Evolutionary conservation across 192 early-diverging fungal species (phyloP), one percentile per base, ranked within the genome.

Genomic region (Obelidium mucronatum): DNA sequence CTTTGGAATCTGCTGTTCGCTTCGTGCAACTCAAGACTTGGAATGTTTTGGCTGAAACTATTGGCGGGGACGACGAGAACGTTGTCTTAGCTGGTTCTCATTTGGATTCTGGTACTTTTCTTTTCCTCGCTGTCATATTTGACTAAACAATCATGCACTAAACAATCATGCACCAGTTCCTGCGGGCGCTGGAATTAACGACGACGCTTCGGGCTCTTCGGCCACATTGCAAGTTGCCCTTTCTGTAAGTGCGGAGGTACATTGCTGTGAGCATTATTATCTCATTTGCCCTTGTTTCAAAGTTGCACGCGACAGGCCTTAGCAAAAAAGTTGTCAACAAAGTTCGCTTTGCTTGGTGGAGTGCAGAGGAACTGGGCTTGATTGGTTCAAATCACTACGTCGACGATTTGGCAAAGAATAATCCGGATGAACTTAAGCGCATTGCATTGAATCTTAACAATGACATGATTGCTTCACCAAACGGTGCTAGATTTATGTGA

Each of bases 141-240:
- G 13, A 17, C 24, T 40, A 39, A 2, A 13, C 42, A 22, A 52
- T 2, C 19, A n/a, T n/a, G 17, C n/a, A 51, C 2, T 67, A n/a
- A 17, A 15, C 35, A 77, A 73, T 34, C n/a, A n/a, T n/a, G n/a
- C n/a, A n/a, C n/a, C n/a, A n/a, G 84, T 85, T 17, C 78, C 81
- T 26, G 78, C 64, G 1, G 84, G 84, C 33, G 80, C 84, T 19
- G 84, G 84, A 39, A 77, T 86, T 33, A 86, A 86, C 60, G 85
- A 86, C 67, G 84, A 86, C 52, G 82, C 79, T 15, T 86, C 85
- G 19, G 85, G 85, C 15, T 55, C 78, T 55, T 48, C 74, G 31
- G 79, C 80, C 31, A 84, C 83, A 17, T 62, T 86, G 11, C 80
- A 84, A 71, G 37, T 84, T 17, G 82, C 82, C 24, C 66, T 72